Percentiles rank a stretch among this genome's conserved stretches.
Conservation (phyloP, 345 rosid genomes). For the Sonneratia alba region DNA sequence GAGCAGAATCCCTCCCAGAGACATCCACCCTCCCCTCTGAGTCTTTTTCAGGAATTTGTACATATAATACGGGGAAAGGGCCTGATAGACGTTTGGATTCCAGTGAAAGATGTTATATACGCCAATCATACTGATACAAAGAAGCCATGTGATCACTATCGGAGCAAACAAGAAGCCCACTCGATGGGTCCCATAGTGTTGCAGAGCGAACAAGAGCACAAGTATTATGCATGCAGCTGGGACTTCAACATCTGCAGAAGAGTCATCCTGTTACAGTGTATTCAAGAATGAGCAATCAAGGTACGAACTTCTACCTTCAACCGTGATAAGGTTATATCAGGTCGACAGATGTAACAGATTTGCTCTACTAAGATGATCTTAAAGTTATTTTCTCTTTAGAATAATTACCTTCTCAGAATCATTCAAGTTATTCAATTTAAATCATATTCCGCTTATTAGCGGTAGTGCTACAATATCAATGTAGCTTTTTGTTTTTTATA, state of each 20-base stretch:
- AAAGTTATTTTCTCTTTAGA: neutral
- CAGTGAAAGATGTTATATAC: constrained; percentile 74
- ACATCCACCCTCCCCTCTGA: constrained; percentile 94
- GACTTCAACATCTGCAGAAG: constrained; percentile 69
- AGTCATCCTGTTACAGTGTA: neutral
- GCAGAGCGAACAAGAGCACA: constrained; percentile 60
- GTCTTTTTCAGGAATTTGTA: constrained; percentile 83
- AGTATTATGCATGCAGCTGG: constrained; percentile 69
- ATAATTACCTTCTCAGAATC: neutral
- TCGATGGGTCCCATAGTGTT: constrained; percentile 81
- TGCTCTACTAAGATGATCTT: neutral
- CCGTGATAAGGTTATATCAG: too few relatives aligned
- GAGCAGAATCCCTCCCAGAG: constrained; percentile 87
- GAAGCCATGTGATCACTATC: constrained; percentile 62
- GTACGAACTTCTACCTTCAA: neutral
- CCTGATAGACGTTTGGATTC: constrained; percentile 90
- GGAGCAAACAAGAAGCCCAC: constrained; percentile 85
- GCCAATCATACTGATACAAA: constrained; percentile 85
- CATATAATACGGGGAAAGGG: constrained; percentile 93
- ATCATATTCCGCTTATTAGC: neutral
- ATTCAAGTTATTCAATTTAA: too few relatives aligned
- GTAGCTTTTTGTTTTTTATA: too few relatives aligned
- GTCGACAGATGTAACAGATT: neutral
- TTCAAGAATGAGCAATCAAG: neutral
- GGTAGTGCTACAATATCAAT: neutral